Base-by-base conservation (phyloP, 176 grass and related monocot genomes). In the Zoysia japonica region DNA sequence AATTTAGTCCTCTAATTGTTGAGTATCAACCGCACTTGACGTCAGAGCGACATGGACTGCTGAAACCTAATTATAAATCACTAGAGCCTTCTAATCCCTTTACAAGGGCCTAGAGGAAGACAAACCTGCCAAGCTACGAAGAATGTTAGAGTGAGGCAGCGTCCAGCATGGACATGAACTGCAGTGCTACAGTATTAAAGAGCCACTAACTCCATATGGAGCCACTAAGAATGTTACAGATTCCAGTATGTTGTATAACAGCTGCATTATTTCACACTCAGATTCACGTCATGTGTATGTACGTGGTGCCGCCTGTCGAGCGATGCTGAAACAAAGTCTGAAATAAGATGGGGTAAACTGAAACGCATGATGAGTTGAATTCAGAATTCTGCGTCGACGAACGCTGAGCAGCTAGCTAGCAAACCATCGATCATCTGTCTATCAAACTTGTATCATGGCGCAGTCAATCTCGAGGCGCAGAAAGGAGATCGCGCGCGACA, bases 401-500 rank as follows among this genome's bases (percentile, higher is more conserved):
- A 5, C 51, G 43, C 54, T 67, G 63, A 67, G 48, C 6, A 67
- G 19, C 43, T 61, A 47, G 53, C 43, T 61, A 67, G 19, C 43
- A 75, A 47, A 61, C 43, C 68, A 75, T 88, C 53, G 75, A 88
- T 88, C 87, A 84, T 88, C 87, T 65, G 82, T 88, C 87, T 77
- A 89, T 89, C 87, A 89, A 81, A 77, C 78, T 43, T 49, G 77
- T 85, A 89, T 89, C 87, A 89, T 89, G 82, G 77, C 56, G 35
- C 71, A 40, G 77, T 48, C 82, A 78, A 89, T 85, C 82, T 89
- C 82, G 82, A 89, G 87, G 87, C 28, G 66, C 72, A 71, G 83
- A 89, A 85, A 85, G 83, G 78, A 85, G 87, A 85, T 82, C 67
- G 78, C 72, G 55, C 73, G 82, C 78, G 78, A 35, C 87, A 78